phyloP scores from a whole-genome alignment of 2,329 filamentous ascomycete species.

The Leptographium radiaticola region DNA sequence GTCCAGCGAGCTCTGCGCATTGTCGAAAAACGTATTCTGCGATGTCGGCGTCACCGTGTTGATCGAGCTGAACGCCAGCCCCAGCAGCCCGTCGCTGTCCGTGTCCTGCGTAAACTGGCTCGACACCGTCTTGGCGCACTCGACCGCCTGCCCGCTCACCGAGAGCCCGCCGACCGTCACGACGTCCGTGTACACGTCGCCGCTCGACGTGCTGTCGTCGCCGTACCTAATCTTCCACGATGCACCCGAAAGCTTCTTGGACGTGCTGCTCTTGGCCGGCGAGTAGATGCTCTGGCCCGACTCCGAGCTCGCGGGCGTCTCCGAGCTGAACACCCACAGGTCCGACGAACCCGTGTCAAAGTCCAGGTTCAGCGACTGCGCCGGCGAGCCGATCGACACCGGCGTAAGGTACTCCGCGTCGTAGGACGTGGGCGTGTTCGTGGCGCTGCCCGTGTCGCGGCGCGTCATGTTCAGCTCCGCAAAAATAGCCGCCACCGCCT shows the following conservation, averaged over 20 bases:
- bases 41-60: slow-evolving; percentile 17
- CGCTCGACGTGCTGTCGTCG: slow-evolving; percentile 19
- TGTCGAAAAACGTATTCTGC: slow-evolving; percentile 22
- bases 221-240: slow-evolving; percentile 21
- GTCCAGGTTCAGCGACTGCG: slow-evolving; percentile 17
- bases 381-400: slow-evolving; percentile 26
- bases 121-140: slow-evolving; percentile 17
- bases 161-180: slow-evolving; percentile 19
- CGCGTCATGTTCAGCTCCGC: slow-evolving; percentile 11
- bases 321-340: slow-evolving; percentile 23
- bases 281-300: slow-evolving; percentile 18
- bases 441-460: slow-evolving; percentile 17
- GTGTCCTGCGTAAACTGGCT: slow-evolving; percentile 14
- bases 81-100: slow-evolving; percentile 14
- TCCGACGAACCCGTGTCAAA: slow-evolving; percentile 21
- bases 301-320: slow-evolving; percentile 13
- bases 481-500: slow-evolving; percentile 14
- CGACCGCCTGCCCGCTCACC: slow-evolving; percentile 18
- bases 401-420: slow-evolving; percentile 27
- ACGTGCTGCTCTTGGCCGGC: slow-evolving; percentile 16
- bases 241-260: slow-evolving; percentile 14
- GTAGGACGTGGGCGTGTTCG: slow-evolving; percentile 15
- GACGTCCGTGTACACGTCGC: slow-evolving; percentile 19
- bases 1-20: slow-evolving; percentile 16
- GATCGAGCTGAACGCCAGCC: slow-evolving; percentile 17